Conservation (phyloP, 140 eudicot genomes). For the Erigeron philadelphicus region DNA sequence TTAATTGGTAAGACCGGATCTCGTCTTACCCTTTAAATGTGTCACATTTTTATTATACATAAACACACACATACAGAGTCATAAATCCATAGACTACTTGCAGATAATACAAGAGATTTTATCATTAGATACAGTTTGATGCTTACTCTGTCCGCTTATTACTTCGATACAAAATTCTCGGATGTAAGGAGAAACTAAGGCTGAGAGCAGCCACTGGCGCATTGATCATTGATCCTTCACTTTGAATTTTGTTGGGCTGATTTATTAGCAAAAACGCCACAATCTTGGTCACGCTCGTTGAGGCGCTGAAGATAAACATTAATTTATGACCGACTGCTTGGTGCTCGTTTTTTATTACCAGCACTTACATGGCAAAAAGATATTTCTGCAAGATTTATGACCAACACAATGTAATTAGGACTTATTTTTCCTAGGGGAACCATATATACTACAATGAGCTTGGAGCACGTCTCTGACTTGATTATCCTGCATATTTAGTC, state of each 20-base stretch:
- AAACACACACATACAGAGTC: conserved; percentile 36
- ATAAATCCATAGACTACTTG: conserved; percentile 45
- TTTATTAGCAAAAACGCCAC: conserved; percentile 29
- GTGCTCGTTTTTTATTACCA: no score
- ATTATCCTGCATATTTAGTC: no score
- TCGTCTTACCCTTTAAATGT: conserved; percentile 31
- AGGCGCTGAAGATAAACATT: no score
- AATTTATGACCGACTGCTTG: no score
- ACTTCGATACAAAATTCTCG: conserved; percentile 52
- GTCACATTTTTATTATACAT: conserved; percentile 35
- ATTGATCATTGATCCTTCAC: conserved; percentile 42
- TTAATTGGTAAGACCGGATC: no score
- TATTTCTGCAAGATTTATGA: neutral
- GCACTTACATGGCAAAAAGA: neutral
- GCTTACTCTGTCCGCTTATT: conserved; percentile 62
- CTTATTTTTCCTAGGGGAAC: neutral
- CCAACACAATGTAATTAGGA: no score
- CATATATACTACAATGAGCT: neutral
- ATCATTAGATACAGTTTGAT: conserved; percentile 65
- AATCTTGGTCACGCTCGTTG: conserved; percentile 51
- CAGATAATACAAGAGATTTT: conserved; percentile 49
- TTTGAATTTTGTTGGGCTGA: conserved; percentile 53
- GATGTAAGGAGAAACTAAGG: conserved; percentile 65
- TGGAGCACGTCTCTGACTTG: neutral
- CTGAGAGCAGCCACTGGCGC: conserved; percentile 30